These are phyloP conservation scores for Plasmodium vivax DNA, from an alignment of 169 alveolate genomes.

Conservation along the genomic window DNA sequence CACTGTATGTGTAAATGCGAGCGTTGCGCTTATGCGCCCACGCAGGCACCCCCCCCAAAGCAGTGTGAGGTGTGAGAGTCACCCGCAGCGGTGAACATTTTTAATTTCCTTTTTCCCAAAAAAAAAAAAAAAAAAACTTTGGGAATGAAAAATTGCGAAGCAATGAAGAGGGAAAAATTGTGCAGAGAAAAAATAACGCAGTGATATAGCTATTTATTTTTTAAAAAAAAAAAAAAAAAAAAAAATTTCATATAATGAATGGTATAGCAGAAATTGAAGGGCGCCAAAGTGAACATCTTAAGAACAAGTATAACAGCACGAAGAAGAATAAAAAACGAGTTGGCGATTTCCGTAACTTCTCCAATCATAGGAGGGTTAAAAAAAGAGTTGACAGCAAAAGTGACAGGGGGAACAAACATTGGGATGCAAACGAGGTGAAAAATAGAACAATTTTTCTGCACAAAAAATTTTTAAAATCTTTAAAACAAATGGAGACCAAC, in stretches of 20 bases:
- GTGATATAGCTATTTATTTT: not conserved
- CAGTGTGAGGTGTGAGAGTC: not conserved
- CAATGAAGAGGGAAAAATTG: not conserved
- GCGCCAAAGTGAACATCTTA: slow-evolving; percentile 4
- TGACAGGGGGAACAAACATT: not conserved
- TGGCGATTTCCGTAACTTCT: not conserved
- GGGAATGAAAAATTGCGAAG: not conserved
- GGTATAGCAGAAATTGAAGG: slow-evolving; percentile 18
- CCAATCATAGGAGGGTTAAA: slow-evolving; percentile 14
- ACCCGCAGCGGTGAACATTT: not conserved
- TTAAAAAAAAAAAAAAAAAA: not conserved
- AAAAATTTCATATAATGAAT: slow-evolving; percentile 20
- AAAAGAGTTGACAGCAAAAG: not conserved
- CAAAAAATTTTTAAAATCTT: not conserved
- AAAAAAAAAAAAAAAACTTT: not conserved
- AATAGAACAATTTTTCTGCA: slow-evolving; percentile 2
- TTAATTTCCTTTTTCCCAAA: not conserved
- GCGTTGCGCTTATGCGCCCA: not conserved
- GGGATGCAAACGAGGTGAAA: slow-evolving; percentile 52
- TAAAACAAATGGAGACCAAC: slow-evolving; percentile 43
- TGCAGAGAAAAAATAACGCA: not conserved
- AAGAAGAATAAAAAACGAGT: slow-evolving; percentile 21
- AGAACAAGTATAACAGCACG: slow-evolving; percentile 13
- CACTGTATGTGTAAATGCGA: not conserved
- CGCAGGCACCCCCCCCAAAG: not conserved